A percentile compares a stretch with the other conserved stretches of the same genome.
phyloP scores from a whole-genome alignment of 805 yeast genomes.

The Kazachstania psychrophila region DNA sequence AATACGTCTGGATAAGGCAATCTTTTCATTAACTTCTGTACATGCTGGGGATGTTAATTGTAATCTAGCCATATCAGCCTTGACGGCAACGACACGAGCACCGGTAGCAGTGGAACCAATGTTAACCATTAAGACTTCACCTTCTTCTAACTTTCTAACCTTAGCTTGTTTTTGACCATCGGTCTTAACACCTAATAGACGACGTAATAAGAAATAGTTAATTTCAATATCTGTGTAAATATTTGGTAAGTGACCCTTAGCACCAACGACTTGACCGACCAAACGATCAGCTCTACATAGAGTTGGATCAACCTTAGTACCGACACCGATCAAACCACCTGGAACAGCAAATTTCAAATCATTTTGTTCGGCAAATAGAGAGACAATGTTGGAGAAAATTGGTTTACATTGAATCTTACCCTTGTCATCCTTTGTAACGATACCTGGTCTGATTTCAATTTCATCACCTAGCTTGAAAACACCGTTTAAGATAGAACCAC shows the following conservation, averaged over 20 bases:
- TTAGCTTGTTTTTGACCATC: conserved; percentile 96
- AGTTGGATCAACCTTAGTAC: conserved; percentile 98
- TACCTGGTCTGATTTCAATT: conserved; percentile 98
- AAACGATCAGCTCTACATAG: conserved; percentile 98
- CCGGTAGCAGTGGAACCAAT: conserved; percentile 99
- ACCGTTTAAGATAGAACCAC: conserved; percentile 96
- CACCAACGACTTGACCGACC: conserved; percentile 98
- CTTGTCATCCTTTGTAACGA: conserved; percentile 87
- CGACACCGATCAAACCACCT: conserved; percentile 99
- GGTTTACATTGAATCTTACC: conserved; percentile 90
- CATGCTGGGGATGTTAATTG: conserved; percentile 97
- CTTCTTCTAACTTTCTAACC: conserved; percentile 87
- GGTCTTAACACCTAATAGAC: conserved; percentile 96
- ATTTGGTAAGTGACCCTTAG: conserved; percentile 90
- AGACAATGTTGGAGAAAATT: conserved; percentile 85
- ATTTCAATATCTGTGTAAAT: conserved; percentile 96
- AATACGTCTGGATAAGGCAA: conserved; percentile 96
- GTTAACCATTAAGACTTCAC: conserved; percentile 97
- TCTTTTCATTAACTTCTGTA: conserved; percentile 96
- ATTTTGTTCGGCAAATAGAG: conserved; percentile 94
- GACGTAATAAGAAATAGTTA: conserved; percentile 90
- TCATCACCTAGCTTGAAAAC: conserved; percentile 96
- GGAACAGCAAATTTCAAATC: conserved; percentile 98
- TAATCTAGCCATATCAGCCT: conserved; percentile 98
- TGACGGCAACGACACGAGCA: conserved; percentile 95